Base-by-base conservation (phyloP, 495 filamentous ascomycete species). In the Elasticomyces elasticus region DNA sequence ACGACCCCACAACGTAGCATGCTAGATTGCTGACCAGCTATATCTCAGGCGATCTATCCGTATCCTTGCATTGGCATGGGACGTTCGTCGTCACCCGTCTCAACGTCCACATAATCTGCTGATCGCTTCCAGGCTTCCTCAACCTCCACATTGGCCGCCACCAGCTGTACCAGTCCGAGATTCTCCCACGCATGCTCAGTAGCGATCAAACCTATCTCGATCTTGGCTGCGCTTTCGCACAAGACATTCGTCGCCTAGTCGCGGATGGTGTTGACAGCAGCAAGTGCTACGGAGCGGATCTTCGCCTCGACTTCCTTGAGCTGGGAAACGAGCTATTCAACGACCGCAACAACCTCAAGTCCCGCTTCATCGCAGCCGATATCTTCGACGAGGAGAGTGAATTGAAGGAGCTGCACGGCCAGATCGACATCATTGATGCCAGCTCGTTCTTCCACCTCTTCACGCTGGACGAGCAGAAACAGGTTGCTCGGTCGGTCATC, bases 371-470 rank as follows among this genome's bases (percentile, higher is more conserved):
- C 0, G 62, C 62, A 4, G 67, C 66, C 0, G 72, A 82, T 56
- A 67, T 85, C 7, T 74, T 85, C 43, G 74, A 79, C 20, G 51
- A 66, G 5, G 51, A 66, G 1, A 71, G 69, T 9, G 31, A 58
- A 45, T 19, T 74, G 5, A 63, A 63, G 20, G 40, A 57, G 0
- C 58, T 82, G 23, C 56, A 69, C 7, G 72, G 72, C 9, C 65
- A 71, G 37, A 58, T 84, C 1, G 75, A 83, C 47, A 77, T 85
- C 24, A 60, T 82, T 28, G 74, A 80, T 55, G 69, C 74, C 0
- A 67, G 67, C 0, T 73, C 72, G 0, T 79, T 86, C 56, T 75
- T 86, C 40, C 81, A 85, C 50, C 68, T 84, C 6, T 86, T 82
- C 51, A 57, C 55, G n/a, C 78, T 67, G 58, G 70, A 75, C 0